A percentile compares a stretch with the other conserved stretches of the same genome.
Conservation (phyloP, 2,329 filamentous ascomycete genomes). For the Colletotrichum sublineola region DNA sequence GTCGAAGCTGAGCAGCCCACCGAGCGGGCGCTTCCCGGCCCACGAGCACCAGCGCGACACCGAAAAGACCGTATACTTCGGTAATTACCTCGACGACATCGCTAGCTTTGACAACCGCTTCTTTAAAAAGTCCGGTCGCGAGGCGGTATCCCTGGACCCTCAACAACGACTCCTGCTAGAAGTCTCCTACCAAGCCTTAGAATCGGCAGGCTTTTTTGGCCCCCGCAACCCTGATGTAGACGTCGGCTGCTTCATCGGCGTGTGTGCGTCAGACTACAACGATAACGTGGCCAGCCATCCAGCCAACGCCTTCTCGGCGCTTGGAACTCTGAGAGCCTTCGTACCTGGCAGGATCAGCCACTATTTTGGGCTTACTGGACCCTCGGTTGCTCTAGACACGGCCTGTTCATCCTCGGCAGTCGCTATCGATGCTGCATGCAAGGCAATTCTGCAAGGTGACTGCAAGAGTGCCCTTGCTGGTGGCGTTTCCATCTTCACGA, state of each 20-base stretch:
- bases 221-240: constrained; percentile 44
- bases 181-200: constrained; percentile 21
- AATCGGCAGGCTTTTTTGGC: constrained; percentile 44
- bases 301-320: constrained; percentile 49
- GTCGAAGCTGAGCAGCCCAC: too few relatives aligned
- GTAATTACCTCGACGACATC: neutral
- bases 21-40: too few relatives aligned
- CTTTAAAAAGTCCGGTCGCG: constrained; percentile 41
- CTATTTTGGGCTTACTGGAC: neutral
- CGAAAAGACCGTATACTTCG: neutral
- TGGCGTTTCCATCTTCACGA: constrained; percentile 47
- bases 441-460: too few relatives aligned
- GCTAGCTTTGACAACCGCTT: neutral
- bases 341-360: constrained; percentile 3
- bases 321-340: constrained; percentile 49
- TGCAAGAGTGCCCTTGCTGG: constrained; percentile 43
- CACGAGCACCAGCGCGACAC: too few relatives aligned
- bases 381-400: constrained; percentile 45
- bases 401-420: constrained; percentile 46
- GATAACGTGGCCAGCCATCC: constrained; percentile 49
- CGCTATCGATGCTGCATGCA: constrained; percentile 30
- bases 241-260: constrained; percentile 48
- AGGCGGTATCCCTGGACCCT: constrained; percentile 43
- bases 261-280: constrained; percentile 47
- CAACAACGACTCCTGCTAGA: constrained; percentile 29